phyloP scores from a whole-genome alignment of 2,329 filamentous ascomycete species.

The Aspergillus persii region DNA sequence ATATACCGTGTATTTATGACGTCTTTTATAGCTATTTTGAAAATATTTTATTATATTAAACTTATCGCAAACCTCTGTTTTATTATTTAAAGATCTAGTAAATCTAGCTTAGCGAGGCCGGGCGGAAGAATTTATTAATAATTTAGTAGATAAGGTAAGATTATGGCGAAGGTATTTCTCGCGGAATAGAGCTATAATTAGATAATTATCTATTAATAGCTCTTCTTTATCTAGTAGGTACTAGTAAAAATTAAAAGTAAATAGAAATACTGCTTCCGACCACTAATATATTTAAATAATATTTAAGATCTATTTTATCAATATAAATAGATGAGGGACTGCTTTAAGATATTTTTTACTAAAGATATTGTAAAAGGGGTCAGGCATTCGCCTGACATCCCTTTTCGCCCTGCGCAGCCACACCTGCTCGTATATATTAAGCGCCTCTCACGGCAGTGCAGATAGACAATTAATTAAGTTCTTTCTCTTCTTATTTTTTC shows the following conservation, averaged over 20 bases:
- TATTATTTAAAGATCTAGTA: not conserved
- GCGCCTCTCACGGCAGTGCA: too few relatives aligned
- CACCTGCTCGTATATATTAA: too few relatives aligned
- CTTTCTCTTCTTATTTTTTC: too few relatives aligned
- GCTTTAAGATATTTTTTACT: too few relatives aligned
- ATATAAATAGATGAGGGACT: too few relatives aligned
- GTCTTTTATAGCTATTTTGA: not conserved
- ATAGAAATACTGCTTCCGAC: not conserved
- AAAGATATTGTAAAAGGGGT: too few relatives aligned
- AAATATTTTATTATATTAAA: not conserved
- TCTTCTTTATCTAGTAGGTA: not conserved
- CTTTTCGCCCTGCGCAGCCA: too few relatives aligned
- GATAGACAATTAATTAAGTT: too few relatives aligned
- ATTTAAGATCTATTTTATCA: too few relatives aligned
- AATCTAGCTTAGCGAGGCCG: not conserved
- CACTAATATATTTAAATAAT: too few relatives aligned
- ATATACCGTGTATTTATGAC: not conserved
- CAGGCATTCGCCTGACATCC: too few relatives aligned
- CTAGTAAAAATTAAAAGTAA: not conserved
- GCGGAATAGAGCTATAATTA: not conserved
- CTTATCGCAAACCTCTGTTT: not conserved
- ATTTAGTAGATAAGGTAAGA: not conserved
- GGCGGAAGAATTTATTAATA: not conserved
- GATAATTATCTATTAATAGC: not conserved
- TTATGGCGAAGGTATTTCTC: not conserved